A percentile compares a stretch with the other conserved stretches of the same genome.
Evolutionary conservation across 192 early-diverging fungal species (phyloP).

Genomic region (Phycomyces blakesleeanus): DNA sequence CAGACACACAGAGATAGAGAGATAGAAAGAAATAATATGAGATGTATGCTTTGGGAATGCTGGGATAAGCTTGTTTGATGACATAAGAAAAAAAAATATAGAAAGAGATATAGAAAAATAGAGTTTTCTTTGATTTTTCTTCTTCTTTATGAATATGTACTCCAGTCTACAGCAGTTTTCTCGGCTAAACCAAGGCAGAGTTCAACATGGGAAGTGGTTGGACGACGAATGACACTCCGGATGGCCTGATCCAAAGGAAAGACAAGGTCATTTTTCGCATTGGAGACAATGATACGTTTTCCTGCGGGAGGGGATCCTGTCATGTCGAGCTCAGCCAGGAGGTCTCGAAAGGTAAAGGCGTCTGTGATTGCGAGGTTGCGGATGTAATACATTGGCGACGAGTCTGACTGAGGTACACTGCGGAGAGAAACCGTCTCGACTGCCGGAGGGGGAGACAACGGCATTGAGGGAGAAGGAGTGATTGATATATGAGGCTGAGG

Average conservation of each 20-base stretch:
- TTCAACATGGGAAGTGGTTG: constrained; percentile 20
- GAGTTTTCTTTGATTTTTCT: no score
- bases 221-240: constrained; percentile 23
- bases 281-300: constrained; percentile 32
- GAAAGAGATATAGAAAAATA: no score
- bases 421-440: constrained; percentile 30
- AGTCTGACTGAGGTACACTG: not conserved
- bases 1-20: no score
- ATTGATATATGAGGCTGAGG: not conserved
- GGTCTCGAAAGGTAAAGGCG: constrained; percentile 29
- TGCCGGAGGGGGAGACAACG: not conserved
- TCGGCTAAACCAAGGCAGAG: constrained; percentile 27
- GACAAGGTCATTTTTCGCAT: constrained; percentile 24
- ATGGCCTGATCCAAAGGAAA: constrained; percentile 36
- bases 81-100: no score
- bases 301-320: constrained; percentile 31
- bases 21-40: no score
- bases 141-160: constrained; percentile 10
- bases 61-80: no score
- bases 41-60: no score
- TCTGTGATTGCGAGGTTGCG: constrained; percentile 35
- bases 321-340: constrained; percentile 28
- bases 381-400: constrained; percentile 24
- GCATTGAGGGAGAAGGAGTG: constrained; percentile 6
- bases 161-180: constrained; percentile 27